Percentiles rank a stretch among this genome's conserved stretches.
These are phyloP conservation scores for Naganishia friedmannii DNA, from an alignment of 768 basidiomycete species.

Conservation along the genomic window DNA sequence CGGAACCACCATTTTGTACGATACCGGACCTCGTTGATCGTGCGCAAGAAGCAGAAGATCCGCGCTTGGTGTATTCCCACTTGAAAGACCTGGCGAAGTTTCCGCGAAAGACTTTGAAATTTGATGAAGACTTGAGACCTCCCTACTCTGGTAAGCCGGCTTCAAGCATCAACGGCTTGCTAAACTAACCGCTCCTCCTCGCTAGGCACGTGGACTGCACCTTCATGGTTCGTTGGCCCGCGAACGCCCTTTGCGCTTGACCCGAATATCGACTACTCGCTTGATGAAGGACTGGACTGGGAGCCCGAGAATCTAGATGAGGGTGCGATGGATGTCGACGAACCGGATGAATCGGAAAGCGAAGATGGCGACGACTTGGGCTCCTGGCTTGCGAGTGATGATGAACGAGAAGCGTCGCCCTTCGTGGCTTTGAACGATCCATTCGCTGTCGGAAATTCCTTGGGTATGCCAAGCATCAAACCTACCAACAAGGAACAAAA, in stretches of 20 bases:
- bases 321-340: conserved; percentile 62
- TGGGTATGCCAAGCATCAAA: conserved; percentile 54
- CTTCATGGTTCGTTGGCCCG: conserved; percentile 72
- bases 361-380: conserved; percentile 54
- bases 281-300: conserved; percentile 97
- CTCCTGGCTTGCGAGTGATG: conserved; percentile 33
- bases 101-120: conserved; percentile 78
- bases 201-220: conserved; percentile 76
- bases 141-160: conserved; percentile 61
- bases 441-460: conserved; percentile 38
- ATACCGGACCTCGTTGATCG: conserved; percentile 19
- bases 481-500: conserved; percentile 62
- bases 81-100: conserved; percentile 64
- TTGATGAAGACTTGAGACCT: conserved; percentile 77
- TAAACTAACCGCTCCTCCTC: neutral
- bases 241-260: conserved; percentile 80
- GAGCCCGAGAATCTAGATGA: conserved; percentile 66
- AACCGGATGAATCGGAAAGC: conserved; percentile 58
- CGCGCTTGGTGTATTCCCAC: conserved; percentile 63
- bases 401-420: conserved; percentile 40
- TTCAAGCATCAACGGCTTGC: neutral
- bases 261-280: conserved; percentile 76
- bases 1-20: conserved; percentile 10
- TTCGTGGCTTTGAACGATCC: conserved; percentile 65
- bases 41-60: conserved; percentile 61